A percentile compares a stretch with the other conserved stretches of the same genome.
phyloP scores from a whole-genome alignment of 2,329 filamentous ascomycete species.

The Aspergillus cejpii region DNA sequence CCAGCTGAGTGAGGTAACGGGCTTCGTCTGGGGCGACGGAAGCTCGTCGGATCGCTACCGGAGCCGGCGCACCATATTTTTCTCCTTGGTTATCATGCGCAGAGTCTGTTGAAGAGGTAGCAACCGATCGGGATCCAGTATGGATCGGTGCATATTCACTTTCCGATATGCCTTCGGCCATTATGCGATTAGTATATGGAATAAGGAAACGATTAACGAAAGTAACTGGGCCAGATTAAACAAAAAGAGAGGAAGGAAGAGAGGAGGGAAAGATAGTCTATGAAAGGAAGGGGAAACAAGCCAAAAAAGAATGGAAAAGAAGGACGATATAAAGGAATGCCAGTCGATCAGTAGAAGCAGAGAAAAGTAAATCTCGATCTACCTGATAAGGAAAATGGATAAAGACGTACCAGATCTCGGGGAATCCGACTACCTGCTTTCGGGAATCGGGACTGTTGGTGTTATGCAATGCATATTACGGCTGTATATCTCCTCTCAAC shows the following conservation, averaged over 20 bases:
- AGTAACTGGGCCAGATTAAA: not conserved
- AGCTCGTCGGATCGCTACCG: not conserved
- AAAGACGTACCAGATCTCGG: not conserved
- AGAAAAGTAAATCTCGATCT: not conserved
- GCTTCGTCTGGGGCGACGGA: not conserved
- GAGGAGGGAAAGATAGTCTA: too few relatives aligned
- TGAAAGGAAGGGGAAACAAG: not conserved
- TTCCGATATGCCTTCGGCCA: not conserved
- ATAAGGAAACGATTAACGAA: not conserved
- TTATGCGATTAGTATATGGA: not conserved
- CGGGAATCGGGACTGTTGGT: not conserved
- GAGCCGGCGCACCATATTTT: not conserved
- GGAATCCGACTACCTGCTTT: not conserved
- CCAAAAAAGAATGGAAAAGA: not conserved
- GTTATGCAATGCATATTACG: not conserved
- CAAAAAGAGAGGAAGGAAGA: not conserved
- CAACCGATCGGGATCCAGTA: not conserved
- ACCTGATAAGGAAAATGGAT: not conserved
- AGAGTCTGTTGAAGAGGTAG: not conserved
- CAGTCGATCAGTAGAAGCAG: not conserved
- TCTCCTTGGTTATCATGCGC: not conserved
- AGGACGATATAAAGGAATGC: not conserved
- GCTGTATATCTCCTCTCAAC: not conserved
- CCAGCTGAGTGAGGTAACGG: not conserved
- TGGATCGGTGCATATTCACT: not conserved